Base-by-base conservation (phyloP, 2,329 filamentous ascomycete species). In the Pestalotiopsis fici region DNA sequence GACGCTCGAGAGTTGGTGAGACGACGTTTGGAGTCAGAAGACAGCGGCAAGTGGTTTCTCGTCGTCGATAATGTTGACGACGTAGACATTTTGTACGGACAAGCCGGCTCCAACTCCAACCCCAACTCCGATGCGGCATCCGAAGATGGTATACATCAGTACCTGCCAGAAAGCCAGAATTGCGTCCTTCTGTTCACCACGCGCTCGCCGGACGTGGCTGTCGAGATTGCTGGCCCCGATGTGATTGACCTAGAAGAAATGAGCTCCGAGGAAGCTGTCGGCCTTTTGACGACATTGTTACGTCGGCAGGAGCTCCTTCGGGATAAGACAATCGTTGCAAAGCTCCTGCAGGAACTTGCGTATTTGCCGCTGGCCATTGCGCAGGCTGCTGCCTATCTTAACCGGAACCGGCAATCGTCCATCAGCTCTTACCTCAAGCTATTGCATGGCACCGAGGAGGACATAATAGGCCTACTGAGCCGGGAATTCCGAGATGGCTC, bases 1-100 rank as follows among this genome's bases (percentile, higher is more conserved):
- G 90, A 92, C 69, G 73, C 89, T 50, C 85, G 86, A 65, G 87
- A 90, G 71, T 84, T 88, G 78, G 89, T 92, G n/a, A n/a, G 72
- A n/a, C 60, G 66, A 4, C 68, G 77, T 25, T 70, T 81, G 0
- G 73, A 68, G 55, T 76, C 73, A 1, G 69, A 73, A n/a, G 66
- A 61, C 3, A 65, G 72, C 0, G 76, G 78, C 6, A 73, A 68
- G 39, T 84, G 79, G 81, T 71, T 84, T 47, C 69, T 84, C 1
- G 71, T 84, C 2, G 69, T 83, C 5, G 79, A 83, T 61, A 85
- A 84, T 66, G 79, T 78, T 0, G 82, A 85, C 43, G 78, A 83
- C 28, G 66, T 68, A 13, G 69, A 76, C 4, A 54, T 78, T 12
- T 63, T 77, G 60, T 73, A 74, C 63, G 68, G 71, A 5, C n/a